Evolutionary conservation across 805 yeast genomes (phyloP).

Genomic region (Barnettozyma wickerhamii): DNA sequence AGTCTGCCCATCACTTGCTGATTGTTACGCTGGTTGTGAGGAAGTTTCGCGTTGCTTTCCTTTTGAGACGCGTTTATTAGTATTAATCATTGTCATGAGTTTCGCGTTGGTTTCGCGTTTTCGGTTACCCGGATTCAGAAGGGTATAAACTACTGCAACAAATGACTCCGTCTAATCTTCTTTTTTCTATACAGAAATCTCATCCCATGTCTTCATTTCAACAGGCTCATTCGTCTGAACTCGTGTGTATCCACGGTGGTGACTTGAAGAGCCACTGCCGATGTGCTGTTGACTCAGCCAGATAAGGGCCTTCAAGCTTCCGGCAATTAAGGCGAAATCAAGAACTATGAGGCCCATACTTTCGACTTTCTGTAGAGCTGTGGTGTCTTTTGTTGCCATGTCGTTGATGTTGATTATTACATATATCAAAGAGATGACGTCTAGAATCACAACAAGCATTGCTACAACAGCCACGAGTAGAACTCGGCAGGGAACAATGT

Average conservation of each 20-base stretch:
- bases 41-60: background rate
- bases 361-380: background rate
- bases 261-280: background rate
- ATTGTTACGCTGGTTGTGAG: too few relatives aligned
- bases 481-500: background rate
- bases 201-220: background rate
- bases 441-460: background rate
- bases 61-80: background rate
- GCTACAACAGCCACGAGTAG: background rate
- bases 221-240: background rate
- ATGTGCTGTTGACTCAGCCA: background rate
- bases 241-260: background rate
- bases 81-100: too few relatives aligned
- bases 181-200: background rate
- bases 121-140: background rate
- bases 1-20: slow-evolving; percentile 69
- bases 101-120: slow-evolving; percentile 1
- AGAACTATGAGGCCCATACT: background rate
- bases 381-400: background rate
- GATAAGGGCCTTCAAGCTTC: background rate
- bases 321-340: background rate
- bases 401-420: background rate
- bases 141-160: background rate
- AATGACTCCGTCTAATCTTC: background rate
- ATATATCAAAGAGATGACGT: background rate